A percentile compares a stretch with the other conserved stretches of the same genome.
Conservation (phyloP, 2,329 filamentous ascomycete species). For the Monosporascus sp. region DNA sequence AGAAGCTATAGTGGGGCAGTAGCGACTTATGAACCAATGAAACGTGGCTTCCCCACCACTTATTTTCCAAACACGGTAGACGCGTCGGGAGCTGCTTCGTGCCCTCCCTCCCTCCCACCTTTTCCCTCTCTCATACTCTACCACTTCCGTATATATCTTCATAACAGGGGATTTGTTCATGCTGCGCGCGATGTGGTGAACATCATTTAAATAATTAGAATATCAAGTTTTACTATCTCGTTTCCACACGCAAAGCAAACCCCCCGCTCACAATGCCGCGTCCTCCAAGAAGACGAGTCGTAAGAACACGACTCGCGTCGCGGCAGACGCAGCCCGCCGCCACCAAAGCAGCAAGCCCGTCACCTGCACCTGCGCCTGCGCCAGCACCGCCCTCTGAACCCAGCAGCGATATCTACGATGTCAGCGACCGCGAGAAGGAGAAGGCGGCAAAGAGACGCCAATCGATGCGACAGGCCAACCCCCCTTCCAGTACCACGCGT, state of each 20-base stretch:
- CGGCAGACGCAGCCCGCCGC: slow-evolving; percentile 12
- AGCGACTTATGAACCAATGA: not conserved
- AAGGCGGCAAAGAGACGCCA: slow-evolving; percentile 16
- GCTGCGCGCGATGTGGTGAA: not conserved
- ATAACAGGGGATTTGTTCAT: not conserved
- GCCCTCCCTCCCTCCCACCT: not conserved
- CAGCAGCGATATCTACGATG: slow-evolving; percentile 26
- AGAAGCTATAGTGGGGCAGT: not conserved
- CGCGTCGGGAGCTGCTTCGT: not conserved
- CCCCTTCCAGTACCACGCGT: slow-evolving; percentile 8
- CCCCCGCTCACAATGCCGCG: slow-evolving; percentile 21
- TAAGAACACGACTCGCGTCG: slow-evolving; percentile 16
- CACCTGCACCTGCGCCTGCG: slow-evolving; percentile 1
- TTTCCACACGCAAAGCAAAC: not conserved
- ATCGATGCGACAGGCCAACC: slow-evolving; percentile 11
- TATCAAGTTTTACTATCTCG: not conserved
- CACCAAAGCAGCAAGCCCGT: slow-evolving; percentile 15
- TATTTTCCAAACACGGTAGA: not conserved
- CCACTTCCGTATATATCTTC: not conserved
- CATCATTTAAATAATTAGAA: not conserved
- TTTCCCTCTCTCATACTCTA: not conserved
- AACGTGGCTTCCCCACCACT: not conserved
- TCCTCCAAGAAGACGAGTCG: slow-evolving; percentile 19
- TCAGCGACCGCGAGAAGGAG: slow-evolving; percentile 27
- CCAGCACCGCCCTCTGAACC: slow-evolving; percentile 5